Evolutionary conservation across 2,329 filamentous ascomycete genomes (phyloP).

Genomic region (Aspergillus phoenicis): DNA sequence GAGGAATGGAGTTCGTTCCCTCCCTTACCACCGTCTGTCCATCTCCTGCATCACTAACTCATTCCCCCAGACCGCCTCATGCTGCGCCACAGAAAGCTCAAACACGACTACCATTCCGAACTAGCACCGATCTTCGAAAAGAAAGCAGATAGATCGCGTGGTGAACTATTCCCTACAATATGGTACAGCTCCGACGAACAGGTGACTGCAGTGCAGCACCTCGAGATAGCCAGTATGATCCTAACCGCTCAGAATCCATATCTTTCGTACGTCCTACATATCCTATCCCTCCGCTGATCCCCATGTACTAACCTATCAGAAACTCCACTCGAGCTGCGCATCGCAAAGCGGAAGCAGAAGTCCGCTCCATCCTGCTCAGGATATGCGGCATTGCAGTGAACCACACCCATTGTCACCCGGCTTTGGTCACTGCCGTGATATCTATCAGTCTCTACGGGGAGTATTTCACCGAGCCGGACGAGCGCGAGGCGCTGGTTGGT

Average conservation of each 20-base stretch:
- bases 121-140: constrained; percentile 19
- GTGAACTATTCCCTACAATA: constrained; percentile 25
- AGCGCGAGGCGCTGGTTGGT: constrained; percentile 20
- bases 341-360: constrained; percentile 22
- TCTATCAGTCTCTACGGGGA: constrained; percentile 23
- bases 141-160: constrained; percentile 20
- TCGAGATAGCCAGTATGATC: constrained; percentile 26
- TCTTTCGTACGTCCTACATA: constrained; percentile 13
- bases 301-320: neutral
- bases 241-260: constrained; percentile 24
- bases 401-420: constrained; percentile 19
- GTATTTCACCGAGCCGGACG: constrained; percentile 23
- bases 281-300: no score
- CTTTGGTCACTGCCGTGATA: constrained; percentile 27
- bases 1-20: constrained; percentile 20
- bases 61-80: neutral
- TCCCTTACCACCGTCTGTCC: no score
- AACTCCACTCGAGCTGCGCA: constrained; percentile 17
- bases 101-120: neutral
- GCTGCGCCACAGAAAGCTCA: neutral
- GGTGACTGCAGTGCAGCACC: constrained; percentile 26
- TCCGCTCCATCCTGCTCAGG: constrained; percentile 23
- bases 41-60: neutral
- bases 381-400: constrained; percentile 25
- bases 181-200: constrained; percentile 27